Evolutionary conservation across 75 land plant genomes (phyloP), one percentile per base, ranked within the genome.

Genomic region (Cunninghamia lanceolata): DNA sequence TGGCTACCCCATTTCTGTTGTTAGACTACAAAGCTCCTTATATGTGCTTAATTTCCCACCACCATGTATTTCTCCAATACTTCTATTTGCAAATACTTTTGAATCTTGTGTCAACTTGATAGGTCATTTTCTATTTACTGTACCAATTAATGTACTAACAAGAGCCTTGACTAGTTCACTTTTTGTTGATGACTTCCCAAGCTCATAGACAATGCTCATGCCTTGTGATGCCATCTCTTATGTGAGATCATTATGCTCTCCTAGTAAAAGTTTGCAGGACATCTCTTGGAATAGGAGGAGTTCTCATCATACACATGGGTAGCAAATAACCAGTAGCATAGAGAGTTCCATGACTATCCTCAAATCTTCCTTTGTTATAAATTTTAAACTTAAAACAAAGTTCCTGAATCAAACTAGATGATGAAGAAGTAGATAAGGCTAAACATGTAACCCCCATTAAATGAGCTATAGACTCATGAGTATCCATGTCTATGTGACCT

Each of bases 1-100:
- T 30, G 99, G 99, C 85, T 98, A 99, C 28, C 99, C 99, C 99
- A 98, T 98, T 87, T 98, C 99, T 91, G 94, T 98, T 28, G 99
- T 99, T 21, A 98, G 86, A 85, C 86, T 91, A 84, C 99, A 98
- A 32, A 98, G 95, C 87, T 98, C 99, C 88, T 98, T 98, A 86
- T 98, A 98, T 40, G 99, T 98, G 87, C 94, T 95, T 43, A 98
- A 90, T 52, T 97, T 98, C 38, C 99, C 99, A 25, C 99, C 99
- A 87, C 91, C 88, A 21, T 90, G 91, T 89, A 88, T 93, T 89
- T 97, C 94, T 85, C 99, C 99, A 85, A 97, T 85, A 28, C 91
- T 56, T 14, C 96, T 95, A 42, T 94, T 99, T 91, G 93, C 95
- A 80, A 98, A 97, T 13, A 98, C 96, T 87, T 97, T 99, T 84